Conservation (phyloP, 2,329 filamentous ascomycete genomes). For the Exserohilum rostratum region DNA sequence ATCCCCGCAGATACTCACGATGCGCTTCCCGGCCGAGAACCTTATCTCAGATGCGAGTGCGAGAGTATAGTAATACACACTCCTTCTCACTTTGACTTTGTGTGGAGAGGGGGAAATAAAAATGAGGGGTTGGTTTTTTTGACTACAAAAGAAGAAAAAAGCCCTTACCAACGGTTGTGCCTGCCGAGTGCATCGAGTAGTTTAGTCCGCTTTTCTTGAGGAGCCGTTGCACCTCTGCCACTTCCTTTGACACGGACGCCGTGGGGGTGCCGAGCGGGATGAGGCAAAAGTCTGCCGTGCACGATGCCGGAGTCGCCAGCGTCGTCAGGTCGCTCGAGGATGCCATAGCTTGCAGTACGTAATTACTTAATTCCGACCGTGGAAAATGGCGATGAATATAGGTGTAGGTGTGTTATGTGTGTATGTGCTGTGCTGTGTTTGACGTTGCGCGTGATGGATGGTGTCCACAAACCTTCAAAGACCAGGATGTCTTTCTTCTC, state of each 20-base stretch:
- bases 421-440: too few relatives aligned
- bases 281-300: slow-evolving; percentile 89
- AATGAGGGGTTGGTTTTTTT: background rate
- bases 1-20: slow-evolving; percentile 8
- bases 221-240: slow-evolving; percentile 86
- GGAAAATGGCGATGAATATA: background rate
- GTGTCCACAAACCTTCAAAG: too few relatives aligned
- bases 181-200: slow-evolving; percentile 90
- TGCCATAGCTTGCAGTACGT: too few relatives aligned
- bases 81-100: background rate
- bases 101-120: too few relatives aligned
- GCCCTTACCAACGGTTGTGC: slow-evolving; percentile 88
- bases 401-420: background rate
- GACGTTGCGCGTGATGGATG: too few relatives aligned
- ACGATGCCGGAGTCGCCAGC: slow-evolving; percentile 68
- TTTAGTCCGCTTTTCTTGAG: slow-evolving; percentile 80
- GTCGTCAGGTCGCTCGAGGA: slow-evolving; percentile 26
- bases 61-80: too few relatives aligned
- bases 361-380: background rate
- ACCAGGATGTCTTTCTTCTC: too few relatives aligned
- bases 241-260: slow-evolving; percentile 65
- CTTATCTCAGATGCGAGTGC: slow-evolving; percentile 3
- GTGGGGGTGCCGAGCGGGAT: slow-evolving; percentile 72
- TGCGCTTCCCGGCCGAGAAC: slow-evolving; percentile 13
- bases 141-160: background rate